phyloP scores from a whole-genome alignment of 1,139 yeast genomes.

The Kodamaea sp. region DNA sequence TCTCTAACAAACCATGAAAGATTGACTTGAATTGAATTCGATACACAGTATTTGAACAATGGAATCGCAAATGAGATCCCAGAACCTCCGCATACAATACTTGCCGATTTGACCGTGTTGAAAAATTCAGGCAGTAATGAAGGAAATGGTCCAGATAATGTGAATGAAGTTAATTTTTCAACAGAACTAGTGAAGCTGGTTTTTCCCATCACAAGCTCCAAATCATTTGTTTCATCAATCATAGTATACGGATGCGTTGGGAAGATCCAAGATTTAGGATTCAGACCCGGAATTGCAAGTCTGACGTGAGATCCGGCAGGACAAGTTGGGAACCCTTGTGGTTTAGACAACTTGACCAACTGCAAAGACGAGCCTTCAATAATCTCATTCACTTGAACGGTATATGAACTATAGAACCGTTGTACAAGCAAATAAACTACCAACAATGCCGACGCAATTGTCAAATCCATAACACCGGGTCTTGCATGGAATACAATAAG shows the following conservation, averaged over 20 bases:
- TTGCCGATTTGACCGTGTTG: conserved; percentile 47
- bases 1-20: conserved; percentile 54
- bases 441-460: conserved; percentile 19
- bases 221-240: conserved; percentile 13
- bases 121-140: conserved; percentile 26
- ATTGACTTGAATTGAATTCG: conserved; percentile 3
- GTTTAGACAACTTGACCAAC: conserved; percentile 25
- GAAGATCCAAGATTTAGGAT: conserved; percentile 22
- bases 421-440: conserved; percentile 24
- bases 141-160: conserved; percentile 29
- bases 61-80: conserved; percentile 81
- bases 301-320: conserved; percentile 39
- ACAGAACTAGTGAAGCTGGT: conserved; percentile 13
- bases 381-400: conserved; percentile 9
- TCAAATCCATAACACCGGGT: conserved; percentile 36
- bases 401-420: conserved; percentile 14
- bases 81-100: conserved; percentile 78
- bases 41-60: conserved; percentile 37
- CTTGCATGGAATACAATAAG: conserved; percentile 41
- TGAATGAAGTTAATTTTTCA: not conserved
- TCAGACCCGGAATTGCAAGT: conserved; percentile 18
- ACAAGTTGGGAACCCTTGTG: conserved; percentile 25
- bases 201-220: conserved; percentile 24
- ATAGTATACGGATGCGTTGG: conserved; percentile 44
- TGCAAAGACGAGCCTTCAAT: conserved; percentile 20